Base-by-base conservation (phyloP, 2,329 filamentous ascomycete genomes). In the Microcyclosporella mali region DNA sequence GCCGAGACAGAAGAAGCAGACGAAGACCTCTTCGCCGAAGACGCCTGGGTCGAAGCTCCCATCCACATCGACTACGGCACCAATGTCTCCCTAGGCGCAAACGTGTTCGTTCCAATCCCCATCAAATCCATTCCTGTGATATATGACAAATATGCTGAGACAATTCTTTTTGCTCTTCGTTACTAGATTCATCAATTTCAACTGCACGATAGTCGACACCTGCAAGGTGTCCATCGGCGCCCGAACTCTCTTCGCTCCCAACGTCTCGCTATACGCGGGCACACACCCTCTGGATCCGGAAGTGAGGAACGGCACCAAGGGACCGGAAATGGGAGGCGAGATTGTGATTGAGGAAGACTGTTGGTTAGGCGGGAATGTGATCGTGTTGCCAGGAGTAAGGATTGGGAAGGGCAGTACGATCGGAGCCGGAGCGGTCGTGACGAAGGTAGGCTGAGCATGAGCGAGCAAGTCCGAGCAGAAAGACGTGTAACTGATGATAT, bases 381-480 rank as follows among this genome's bases (percentile, higher is more conserved):
- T 72, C 16, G 77, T 94, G 14, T 68, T 89, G 33, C 80, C 85
- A 0, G 88, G 88, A 0, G 80, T 94, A 17, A 89, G 76, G 1
- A 83, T 94, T 51, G 88, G 88, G 0, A 72, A 75, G 41, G 87
- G 88, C 0, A 73, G 70, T 3, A 85, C 82, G 0, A 74, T 94
- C 47, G 88, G 86, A 1, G 88, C 88, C 1, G 86, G 84, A 1
- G 87, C 82, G 60, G 85, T 94, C 3, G 87, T 94, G 17, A 92
- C 85, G 2, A 92, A 83, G 68, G 73, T 73, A 49, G 37, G 55
- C 37, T 33, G 15, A 37, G 32, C 34, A 32, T 17, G 2, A 7
- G n/a, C n/a, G n/a, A n/a, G n/a, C n/a, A n/a, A n/a, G n/a, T n/a
- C n/a, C n/a, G n/a, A n/a, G n/a, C n/a, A n/a, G n/a, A n/a, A n/a